Conservation (phyloP, 1,284 basidiomycete species). For the Ustilago shanxiensis region DNA sequence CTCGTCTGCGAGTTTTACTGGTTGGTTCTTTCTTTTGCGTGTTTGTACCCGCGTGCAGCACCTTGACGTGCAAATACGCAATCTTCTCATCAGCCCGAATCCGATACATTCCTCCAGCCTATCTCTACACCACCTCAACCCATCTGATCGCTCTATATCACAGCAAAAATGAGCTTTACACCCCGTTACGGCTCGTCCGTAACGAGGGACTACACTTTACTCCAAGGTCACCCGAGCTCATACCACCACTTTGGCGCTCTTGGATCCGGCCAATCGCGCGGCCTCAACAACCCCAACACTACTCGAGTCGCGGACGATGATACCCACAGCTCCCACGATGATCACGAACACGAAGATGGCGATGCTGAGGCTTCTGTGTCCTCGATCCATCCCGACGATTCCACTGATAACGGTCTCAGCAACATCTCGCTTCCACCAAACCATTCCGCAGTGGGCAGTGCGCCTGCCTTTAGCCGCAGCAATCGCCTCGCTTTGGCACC, state of each 20-base stretch:
- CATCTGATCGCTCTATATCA: background rate
- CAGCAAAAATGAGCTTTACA: conserved; percentile 45
- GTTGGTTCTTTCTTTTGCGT: too few relatives aligned
- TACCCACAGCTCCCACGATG: conserved; percentile 11
- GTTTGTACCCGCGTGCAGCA: too few relatives aligned
- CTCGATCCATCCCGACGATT: conserved; percentile 29
- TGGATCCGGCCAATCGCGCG: conserved; percentile 10
- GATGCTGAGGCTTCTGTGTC: conserved; percentile 23
- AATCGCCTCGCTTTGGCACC: conserved; percentile 33
- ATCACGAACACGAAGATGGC: conserved; percentile 20
- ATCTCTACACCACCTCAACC: background rate
- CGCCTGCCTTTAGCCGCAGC: conserved; percentile 34
- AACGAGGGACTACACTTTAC: conserved; percentile 47
- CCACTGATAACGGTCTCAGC: conserved; percentile 38
- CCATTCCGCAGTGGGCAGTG: conserved; percentile 17
- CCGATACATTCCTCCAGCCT: too few relatives aligned
- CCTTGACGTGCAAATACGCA: background rate
- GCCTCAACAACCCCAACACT: background rate
- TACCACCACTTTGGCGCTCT: conserved; percentile 50
- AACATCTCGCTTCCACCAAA: conserved; percentile 44
- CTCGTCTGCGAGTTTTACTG: background rate
- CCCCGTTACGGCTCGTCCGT: conserved; percentile 54
- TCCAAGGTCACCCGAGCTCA: conserved; percentile 49
- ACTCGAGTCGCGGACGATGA: conserved; percentile 9
- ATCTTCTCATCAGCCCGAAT: background rate